These are phyloP conservation scores for Auxenochlorella protothecoides DNA, from an alignment of 139 green algal species.

Conservation along the genomic window DNA sequence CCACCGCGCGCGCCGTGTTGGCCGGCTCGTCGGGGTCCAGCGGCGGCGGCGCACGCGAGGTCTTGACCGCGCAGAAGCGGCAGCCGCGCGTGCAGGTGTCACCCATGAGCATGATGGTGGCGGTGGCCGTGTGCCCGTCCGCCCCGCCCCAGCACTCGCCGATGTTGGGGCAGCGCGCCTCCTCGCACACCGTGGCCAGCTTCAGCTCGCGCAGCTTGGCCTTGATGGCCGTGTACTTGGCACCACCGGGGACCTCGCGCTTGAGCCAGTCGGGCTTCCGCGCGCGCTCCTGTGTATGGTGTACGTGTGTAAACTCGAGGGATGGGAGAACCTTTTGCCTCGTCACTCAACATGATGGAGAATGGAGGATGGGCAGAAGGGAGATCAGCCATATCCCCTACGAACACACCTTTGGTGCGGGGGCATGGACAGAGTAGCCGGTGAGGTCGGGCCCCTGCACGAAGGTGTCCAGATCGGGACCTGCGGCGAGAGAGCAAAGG, in stretches of 20 bases:
- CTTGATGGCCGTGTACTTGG: conserved; percentile 77
- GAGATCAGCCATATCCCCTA: background rate
- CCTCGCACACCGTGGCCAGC: conserved; percentile 93
- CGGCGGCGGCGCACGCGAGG: conserved; percentile 68
- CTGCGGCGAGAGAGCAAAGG: conserved; percentile 16
- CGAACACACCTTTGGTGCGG: conserved; percentile 53
- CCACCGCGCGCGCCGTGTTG: conserved; percentile 77
- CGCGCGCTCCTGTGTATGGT: conserved; percentile 45
- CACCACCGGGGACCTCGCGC: conserved; percentile 70
- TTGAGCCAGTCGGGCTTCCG: conserved; percentile 99
- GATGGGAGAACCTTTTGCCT: no score
- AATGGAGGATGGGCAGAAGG: background rate
- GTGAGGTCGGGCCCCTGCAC: conserved; percentile 27
- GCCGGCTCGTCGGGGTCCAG: conserved; percentile 85
- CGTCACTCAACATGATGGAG: no score
- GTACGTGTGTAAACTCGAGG: background rate
- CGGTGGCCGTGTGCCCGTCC: conserved; percentile 86
- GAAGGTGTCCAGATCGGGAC: conserved; percentile 65
- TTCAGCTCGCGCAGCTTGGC: conserved; percentile 90
- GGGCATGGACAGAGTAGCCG: conserved; percentile 68
- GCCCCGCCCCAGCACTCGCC: conserved; percentile 87
- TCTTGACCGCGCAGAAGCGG: conserved; percentile 95
- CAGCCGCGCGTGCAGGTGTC: conserved; percentile 57
- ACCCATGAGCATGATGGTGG: conserved; percentile 99
- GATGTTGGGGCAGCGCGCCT: conserved; percentile 93